Base-by-base conservation (phyloP, 1,284 basidiomycete species). In the Amylostereum areolatum region DNA sequence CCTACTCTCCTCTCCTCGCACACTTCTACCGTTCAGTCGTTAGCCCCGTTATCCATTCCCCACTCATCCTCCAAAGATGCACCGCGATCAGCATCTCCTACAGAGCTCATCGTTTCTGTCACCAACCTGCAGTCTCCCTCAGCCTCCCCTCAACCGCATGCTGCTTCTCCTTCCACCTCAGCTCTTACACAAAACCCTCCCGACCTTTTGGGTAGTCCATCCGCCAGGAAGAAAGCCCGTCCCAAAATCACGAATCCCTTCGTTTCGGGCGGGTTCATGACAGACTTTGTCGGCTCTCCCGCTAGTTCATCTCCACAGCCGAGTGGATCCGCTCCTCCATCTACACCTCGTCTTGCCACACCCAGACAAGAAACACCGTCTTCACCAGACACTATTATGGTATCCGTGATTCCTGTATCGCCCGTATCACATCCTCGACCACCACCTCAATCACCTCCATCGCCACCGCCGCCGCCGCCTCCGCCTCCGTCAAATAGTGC, bases 211-310 rank as follows among this genome's bases (percentile, higher is more conserved):
- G 24, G 32, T 24, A 34, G 18, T 35, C 45, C 5, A 44, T 18
- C 34, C 42, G 35, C 9, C 43, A n/a, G n/a, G n/a, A 55, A 31
- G 46, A 51, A 34, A 11, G 32, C 55, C 42, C 42, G 53, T 59
- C 52, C 64, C 48, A 66, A 60, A 52, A 47, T 53, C 8, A 43
- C 49, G 7, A 75, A 74, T 58, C 68, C 73, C n/a, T 77, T 78
- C 50, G 68, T 78, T n/a, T 76, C 75, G n/a, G 72, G 67, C 27
- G 75, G 77, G 8, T 72, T 74, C 44, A 62, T 77, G 50, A 72
- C 71, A 10, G 72, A 74, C 43, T 75, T 76, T 41, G 65, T 68
- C 25, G 67, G 66, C 27, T 55, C 55, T 33, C 59, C 60, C 29
- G 56, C 60, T 30, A 58, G n/a, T n/a, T n/a, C 56, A 2, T 37